These are phyloP conservation scores for Drechslerella dactyloides DNA, from an alignment of 2,329 filamentous ascomycete species.

Conservation along the genomic window DNA sequence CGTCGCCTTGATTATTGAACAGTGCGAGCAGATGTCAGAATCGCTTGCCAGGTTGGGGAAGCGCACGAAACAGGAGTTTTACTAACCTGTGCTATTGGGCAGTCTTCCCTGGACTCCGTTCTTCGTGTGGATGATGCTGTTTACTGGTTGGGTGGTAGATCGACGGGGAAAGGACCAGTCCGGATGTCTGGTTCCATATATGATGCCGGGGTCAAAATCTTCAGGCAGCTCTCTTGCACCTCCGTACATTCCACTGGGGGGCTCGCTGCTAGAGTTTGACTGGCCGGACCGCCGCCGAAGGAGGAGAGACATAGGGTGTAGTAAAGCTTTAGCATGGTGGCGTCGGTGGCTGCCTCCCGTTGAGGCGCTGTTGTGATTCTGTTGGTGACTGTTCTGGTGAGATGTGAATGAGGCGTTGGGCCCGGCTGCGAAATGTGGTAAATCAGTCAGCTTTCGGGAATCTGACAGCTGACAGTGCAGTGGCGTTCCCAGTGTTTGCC, in stretches of 20 bases:
- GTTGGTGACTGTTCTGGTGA: conserved; percentile 16
- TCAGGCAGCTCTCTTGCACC: conserved; percentile 58
- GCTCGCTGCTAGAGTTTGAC: conserved; percentile 54
- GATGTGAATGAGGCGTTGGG: conserved; percentile 21
- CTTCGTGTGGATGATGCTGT: conserved; percentile 19
- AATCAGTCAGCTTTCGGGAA: not conserved
- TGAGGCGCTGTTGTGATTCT: conserved; percentile 3
- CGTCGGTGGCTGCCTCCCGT: conserved; percentile 30
- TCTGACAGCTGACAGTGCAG: too few relatives aligned
- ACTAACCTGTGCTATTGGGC: conserved; percentile 26
- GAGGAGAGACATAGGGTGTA: conserved; percentile 63
- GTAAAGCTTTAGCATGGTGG: conserved; percentile 53
- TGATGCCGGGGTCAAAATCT: conserved; percentile 70
- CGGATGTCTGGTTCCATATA: conserved; percentile 63
- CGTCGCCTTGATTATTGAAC: conserved; percentile 15
- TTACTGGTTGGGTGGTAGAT: conserved; percentile 64
- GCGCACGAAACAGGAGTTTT: not conserved
- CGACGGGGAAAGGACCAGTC: conserved; percentile 66
- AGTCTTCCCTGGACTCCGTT: conserved; percentile 11
- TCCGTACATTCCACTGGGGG: conserved; percentile 35
- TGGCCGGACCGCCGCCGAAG: conserved; percentile 66
- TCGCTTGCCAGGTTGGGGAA: not conserved
- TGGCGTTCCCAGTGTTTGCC: too few relatives aligned
- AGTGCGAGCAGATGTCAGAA: not conserved
- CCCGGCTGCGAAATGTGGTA: conserved; percentile 1